Evolutionary conservation across 2,329 filamentous ascomycete species (phyloP), one percentile per base, ranked within the genome.

Genomic region (Lachnellula suecica): DNA sequence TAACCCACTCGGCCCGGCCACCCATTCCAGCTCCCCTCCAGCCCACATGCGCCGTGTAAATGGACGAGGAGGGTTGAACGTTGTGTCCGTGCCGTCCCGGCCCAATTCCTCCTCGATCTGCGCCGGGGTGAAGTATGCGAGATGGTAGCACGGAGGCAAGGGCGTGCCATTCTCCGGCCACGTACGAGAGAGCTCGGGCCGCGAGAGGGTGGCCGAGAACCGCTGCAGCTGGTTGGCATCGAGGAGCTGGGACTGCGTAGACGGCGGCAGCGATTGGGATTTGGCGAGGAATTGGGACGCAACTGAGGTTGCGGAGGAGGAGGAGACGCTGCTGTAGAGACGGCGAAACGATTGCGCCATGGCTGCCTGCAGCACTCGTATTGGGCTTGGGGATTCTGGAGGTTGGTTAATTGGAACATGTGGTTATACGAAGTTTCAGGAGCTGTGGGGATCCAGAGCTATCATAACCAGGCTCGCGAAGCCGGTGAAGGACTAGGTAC

Each of bases 1-100:
- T 17, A 65, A 57, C 58, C 76, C 73, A 1, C 40, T 44, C n/a
- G 44, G 27, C 15, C 46, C 51, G 23, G 65, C 59, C 23, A 60
- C 55, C 81, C 82, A 85, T 13, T 66, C 64, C 67, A 87, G 79
- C 51, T 74, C 71, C 0, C 84, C 84, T 1, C 83, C 84, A 0
- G 84, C 84, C 84, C 84, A 87, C 84, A 87, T 87, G 11, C 84
- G 74, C 25, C 83, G 69, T 2, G 81, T 84, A 52, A 85, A 87
- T 0, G 83, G 83, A 3, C 69, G 55, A 0, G 79, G 74, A 0
- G 83, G 77, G 58, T 85, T 87, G 63, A 82, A 86, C 0, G 77
- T 78, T 1, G 64, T 69, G 67, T 87, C 84, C 0, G 80, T 84
- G 13, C 84, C 84, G 64, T 88, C 84, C 0, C 64, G 55, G 0